Evolutionary conservation across 176 grass and related monocot species (phyloP), one percentile per base, ranked within the genome.

Genomic region (Juncus inflexus): DNA sequence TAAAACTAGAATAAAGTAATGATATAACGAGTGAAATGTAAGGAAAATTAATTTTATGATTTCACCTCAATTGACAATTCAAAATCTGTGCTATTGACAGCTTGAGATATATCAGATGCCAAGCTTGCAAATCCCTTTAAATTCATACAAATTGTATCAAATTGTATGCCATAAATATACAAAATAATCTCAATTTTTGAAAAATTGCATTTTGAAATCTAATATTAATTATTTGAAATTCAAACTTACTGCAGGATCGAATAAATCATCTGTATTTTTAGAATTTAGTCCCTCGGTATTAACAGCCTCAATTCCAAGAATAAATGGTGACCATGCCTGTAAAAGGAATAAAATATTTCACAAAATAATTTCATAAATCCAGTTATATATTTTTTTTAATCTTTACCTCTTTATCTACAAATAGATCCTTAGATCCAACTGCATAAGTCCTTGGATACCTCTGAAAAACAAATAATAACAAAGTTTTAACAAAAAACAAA

Each of bases 291-390:
- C 83, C 38, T 76, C 78, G 58, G 6, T 41, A 60, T 11, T 41
- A 49, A 70, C 45, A 62, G 45, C 47, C 67, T 72, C 67, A 36
- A 72, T 76, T 64, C 76, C 70, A 81, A 85, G 53, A 70, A 83
- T 56, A 87, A 96, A 96, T 6, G 91, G 91, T 66, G 82, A 85
- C 91, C 91, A 96, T 13, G 68, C 76, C 91, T 96, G 9, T 40
- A 68, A 67, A 74, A 50, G 78, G 70, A 15, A 53, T 61, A 16
- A 81, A 77, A 67, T 62, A 50, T 35, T 49, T 36, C 42, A 16
- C 12, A 15, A 47, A 47, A 47, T 47, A 9, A 47, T 6, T 47
- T 47, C 4, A 2, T 47, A 47, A 47, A 47, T 9, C 43, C 9
- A 47, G 1, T 11, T 42, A 38, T 28, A 42, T 55, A 35, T 35